phyloP scores from a whole-genome alignment of 2,329 filamentous ascomycete genomes.

The Cladosporium sp. region DNA sequence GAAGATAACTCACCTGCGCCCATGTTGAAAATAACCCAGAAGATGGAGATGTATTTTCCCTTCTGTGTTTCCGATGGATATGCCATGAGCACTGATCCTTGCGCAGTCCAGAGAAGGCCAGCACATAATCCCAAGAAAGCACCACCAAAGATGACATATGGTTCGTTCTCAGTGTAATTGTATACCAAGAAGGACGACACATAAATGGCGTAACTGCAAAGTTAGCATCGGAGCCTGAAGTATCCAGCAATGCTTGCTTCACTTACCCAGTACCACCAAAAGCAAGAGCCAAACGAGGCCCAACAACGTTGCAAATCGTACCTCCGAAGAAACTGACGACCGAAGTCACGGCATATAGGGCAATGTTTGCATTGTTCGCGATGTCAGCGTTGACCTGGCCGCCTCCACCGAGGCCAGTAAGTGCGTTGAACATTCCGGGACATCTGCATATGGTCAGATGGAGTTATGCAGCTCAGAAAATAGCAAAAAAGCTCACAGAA shows the following conservation, averaged over 20 bases:
- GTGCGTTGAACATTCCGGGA: slow-evolving; percentile 47
- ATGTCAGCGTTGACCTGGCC: slow-evolving; percentile 35
- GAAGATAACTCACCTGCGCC: slow-evolving; percentile 54
- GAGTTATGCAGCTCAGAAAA: slow-evolving; percentile 2
- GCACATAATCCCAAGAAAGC: slow-evolving; percentile 73
- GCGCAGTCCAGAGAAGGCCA: slow-evolving; percentile 75
- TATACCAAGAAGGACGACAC: slow-evolving; percentile 66
- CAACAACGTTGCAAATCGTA: slow-evolving; percentile 72
- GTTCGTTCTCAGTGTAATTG: slow-evolving; percentile 62
- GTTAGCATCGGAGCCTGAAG: not conserved
- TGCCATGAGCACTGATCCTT: slow-evolving; percentile 84
- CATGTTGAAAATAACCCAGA: slow-evolving; percentile 94
- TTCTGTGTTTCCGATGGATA: slow-evolving; percentile 79
- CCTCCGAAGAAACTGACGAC: slow-evolving; percentile 61
- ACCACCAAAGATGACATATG: slow-evolving; percentile 73
- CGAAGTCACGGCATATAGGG: slow-evolving; percentile 70
- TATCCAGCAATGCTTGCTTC: not conserved
- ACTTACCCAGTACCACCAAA: slow-evolving; percentile 53
- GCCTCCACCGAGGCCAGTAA: slow-evolving; percentile 48
- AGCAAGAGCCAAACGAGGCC: slow-evolving; percentile 62
- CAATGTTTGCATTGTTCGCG: slow-evolving; percentile 52
- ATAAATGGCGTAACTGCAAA: slow-evolving; percentile 65
- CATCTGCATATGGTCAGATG: slow-evolving; percentile 26
- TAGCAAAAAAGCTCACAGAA: no score
- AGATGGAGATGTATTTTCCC: slow-evolving; percentile 83